Evolutionary conservation across 139 green algal species (phyloP).

Genomic region (Picochlorum sp.): DNA sequence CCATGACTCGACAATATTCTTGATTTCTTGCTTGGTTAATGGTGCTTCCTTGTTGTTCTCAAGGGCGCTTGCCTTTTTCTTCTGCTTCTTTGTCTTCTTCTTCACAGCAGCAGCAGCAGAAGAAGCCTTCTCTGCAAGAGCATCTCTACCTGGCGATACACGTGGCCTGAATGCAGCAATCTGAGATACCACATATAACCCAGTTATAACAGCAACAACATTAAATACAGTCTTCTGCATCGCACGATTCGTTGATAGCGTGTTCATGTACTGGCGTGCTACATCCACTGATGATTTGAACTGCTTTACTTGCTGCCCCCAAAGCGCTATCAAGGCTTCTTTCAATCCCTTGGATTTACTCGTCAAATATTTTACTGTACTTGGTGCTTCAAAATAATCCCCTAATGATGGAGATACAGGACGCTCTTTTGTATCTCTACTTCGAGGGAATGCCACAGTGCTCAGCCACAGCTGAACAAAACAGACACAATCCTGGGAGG

Average conservation of each 20-base stretch:
- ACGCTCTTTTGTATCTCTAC: slow-evolving; percentile 28
- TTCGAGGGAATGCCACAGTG: slow-evolving; percentile 32
- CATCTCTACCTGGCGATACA: too few species aligned
- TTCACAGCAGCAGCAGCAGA: too few species aligned
- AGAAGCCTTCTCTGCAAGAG: too few species aligned
- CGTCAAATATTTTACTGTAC: not conserved
- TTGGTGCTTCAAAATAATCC: slow-evolving; percentile 45
- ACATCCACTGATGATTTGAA: too few species aligned
- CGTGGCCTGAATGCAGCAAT: slow-evolving; percentile 1
- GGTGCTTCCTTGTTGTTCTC: not conserved
- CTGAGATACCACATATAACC: too few species aligned
- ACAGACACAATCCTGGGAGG: slow-evolving; percentile 46
- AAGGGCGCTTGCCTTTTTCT: not conserved
- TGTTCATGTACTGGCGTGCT: not conserved
- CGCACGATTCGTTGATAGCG: not conserved
- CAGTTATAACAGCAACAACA: not conserved
- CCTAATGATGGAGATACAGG: slow-evolving; percentile 21
- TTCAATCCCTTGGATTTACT: not conserved
- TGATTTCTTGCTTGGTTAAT: slow-evolving; percentile 3
- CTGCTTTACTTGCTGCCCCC: too few species aligned
- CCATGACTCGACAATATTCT: slow-evolving; percentile 1
- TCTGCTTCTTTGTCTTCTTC: not conserved
- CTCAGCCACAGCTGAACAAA: slow-evolving; percentile 30
- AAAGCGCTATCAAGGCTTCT: not conserved
- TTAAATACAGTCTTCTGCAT: not conserved